Base-by-base conservation (phyloP, 805 yeast genomes). In the Sugiyamaella chiloensis region DNA sequence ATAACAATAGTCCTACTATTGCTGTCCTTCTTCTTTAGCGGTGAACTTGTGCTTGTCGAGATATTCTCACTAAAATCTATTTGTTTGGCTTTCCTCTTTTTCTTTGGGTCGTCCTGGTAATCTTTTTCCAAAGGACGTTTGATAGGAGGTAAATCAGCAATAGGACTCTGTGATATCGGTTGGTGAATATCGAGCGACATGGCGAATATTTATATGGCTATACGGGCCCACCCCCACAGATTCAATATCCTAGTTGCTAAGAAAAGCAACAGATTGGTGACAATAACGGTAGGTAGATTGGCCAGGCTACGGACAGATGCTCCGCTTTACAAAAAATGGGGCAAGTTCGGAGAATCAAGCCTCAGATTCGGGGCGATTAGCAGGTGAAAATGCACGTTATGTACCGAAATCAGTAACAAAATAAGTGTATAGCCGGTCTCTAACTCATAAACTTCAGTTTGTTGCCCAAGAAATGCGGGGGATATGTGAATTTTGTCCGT, bases 161-260 rank as follows among this genome's bases (percentile, higher is more conserved):
- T n/a, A 11, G 29, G 11, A 7, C 29, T 7, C 29, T 26, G 29
- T 26, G 29, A 26, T 26, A 11, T 17, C 5, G 21, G 23, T 12
- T 40, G 23, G 4, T 14, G 19, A 21, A 24, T 20, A 23, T 40
- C 32, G 44, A 24, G 44, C 42, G 42, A 4, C 42, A 37, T 34
- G 37, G 17, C 11, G 30, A 21, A 3, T 26, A 26, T 40, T 24
- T 40, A 40, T 40, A 24, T 3, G 26, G 20, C 4, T 20, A 17
- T 39, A 34, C 40, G n/a, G n/a, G n/a, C n/a, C n/a, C 23, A n/a
- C 20, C 5, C 20, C 14, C 14, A 35, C 14, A 4, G 12, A 35
- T 17, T 17, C n/a, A 8, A 20, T 3, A 8, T 4, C 11, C 30
- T 19, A 6, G 34, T 29, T 6, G 12, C 3, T 29, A 5, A 4